A percentile compares a stretch with the other conserved stretches of the same genome.
Evolutionary conservation across 306 rosid genomes (phyloP).

Genomic region (Calophaca sinica): DNA sequence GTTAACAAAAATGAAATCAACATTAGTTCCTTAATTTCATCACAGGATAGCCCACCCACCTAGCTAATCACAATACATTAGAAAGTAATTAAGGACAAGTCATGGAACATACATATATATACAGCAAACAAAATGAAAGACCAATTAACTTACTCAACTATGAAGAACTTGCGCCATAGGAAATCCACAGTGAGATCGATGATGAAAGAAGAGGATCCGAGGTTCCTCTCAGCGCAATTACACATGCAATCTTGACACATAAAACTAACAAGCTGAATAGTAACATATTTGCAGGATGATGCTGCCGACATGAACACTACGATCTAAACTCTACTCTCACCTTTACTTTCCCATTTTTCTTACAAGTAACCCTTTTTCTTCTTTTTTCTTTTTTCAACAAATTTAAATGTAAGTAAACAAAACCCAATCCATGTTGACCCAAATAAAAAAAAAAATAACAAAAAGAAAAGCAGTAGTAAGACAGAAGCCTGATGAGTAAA

Average conservation of each 20-base stretch:
- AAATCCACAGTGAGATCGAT: too few species aligned
- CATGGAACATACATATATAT: conserved; percentile 44
- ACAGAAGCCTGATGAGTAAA: conserved; percentile 42
- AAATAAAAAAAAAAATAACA: not conserved
- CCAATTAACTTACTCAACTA: conserved; percentile 49
- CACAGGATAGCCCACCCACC: conserved; percentile 55
- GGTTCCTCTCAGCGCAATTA: conserved; percentile 94
- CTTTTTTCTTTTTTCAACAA: conserved; percentile 17
- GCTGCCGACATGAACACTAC: conserved; percentile 97
- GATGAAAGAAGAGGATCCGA: conserved; percentile 76
- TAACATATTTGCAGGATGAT: conserved; percentile 17
- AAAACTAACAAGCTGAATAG: conserved; percentile 56
- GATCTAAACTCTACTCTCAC: conserved; percentile 71
- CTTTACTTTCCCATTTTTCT: conserved; percentile 45
- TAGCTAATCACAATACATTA: conserved; percentile 38
- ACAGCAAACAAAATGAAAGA: conserved; percentile 38
- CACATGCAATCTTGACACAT: conserved; percentile 43
- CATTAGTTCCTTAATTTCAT: conserved; percentile 48
- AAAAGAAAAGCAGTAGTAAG: conserved; percentile 9
- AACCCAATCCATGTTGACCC: conserved; percentile 41
- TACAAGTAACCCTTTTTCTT: conserved; percentile 24
- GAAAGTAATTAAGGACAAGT: conserved; percentile 27
- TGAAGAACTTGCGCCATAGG: conserved; percentile 34
- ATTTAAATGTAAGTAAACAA: conserved; percentile 19
- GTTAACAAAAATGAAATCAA: conserved; percentile 46